A percentile compares a stretch with the other conserved stretches of the same genome.
Conservation (phyloP, 768 basidiomycete genomes). For the Trametes villosa region DNA sequence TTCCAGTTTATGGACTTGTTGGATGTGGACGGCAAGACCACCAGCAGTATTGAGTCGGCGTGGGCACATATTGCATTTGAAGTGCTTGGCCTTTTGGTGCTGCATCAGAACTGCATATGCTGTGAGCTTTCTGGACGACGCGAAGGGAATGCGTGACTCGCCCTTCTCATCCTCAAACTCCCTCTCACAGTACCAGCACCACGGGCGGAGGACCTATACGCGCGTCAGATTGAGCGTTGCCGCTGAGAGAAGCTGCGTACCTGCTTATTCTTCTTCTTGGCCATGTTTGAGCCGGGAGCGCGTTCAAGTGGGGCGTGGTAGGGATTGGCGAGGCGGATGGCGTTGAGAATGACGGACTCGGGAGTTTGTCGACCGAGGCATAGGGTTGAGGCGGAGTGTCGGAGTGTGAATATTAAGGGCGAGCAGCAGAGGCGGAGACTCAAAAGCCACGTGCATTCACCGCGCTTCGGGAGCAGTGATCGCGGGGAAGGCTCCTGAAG, state of each 20-base stretch:
- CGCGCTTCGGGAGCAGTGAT: neutral
- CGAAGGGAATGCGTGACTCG: slow-evolving; percentile 38
- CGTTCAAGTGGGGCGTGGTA: neutral
- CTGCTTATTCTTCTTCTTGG: slow-evolving; percentile 61
- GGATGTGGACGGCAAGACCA: slow-evolving; percentile 95
- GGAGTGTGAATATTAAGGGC: neutral
- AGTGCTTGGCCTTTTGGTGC: slow-evolving; percentile 99
- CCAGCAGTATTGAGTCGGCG: slow-evolving; percentile 96
- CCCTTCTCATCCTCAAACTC: slow-evolving; percentile 99
- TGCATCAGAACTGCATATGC: slow-evolving; percentile 79
- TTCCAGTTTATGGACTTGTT: slow-evolving; percentile 99
- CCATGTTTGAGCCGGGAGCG: slow-evolving; percentile 38
- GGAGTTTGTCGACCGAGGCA: slow-evolving; percentile 1
- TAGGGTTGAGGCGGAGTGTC: slow-evolving; percentile 1
- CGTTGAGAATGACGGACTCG: slow-evolving; percentile 12
- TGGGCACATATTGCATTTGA: slow-evolving; percentile 97
- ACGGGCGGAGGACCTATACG: slow-evolving; percentile 77
- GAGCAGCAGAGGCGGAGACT: neutral
- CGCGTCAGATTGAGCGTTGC: slow-evolving; percentile 12
- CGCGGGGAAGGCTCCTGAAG: neutral
- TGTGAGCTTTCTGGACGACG: neutral
- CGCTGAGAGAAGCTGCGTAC: slow-evolving; percentile 27
- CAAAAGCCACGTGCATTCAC: no score
- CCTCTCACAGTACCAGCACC: slow-evolving; percentile 99
- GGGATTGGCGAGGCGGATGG: neutral